Evolutionary conservation across 78 protist species (phyloP).

Genomic region (Dictyostelium brefeldianum): DNA sequence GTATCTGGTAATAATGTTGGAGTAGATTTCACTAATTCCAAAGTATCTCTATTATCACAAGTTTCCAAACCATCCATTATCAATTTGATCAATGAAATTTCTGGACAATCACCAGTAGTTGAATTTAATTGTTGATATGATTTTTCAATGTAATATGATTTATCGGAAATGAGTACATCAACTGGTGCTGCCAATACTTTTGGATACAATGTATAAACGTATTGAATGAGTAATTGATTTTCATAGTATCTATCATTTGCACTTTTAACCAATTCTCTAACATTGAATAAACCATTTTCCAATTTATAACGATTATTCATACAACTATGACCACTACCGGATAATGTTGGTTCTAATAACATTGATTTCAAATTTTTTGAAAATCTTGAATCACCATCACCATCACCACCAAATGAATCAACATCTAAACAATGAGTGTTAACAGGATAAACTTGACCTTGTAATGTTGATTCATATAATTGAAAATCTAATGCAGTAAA

Average conservation of each 20-base stretch:
- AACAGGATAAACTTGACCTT: constrained; percentile 20
- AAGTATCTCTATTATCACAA: not conserved
- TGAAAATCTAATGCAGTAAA: constrained; percentile 12
- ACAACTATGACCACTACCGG: too few species aligned
- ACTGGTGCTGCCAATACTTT: constrained; percentile 44
- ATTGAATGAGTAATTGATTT: constrained; percentile 14
- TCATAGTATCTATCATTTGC: constrained; percentile 8
- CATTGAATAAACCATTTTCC: not conserved
- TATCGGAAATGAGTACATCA: constrained; percentile 45
- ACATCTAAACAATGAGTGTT: not conserved
- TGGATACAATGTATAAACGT: constrained; percentile 37
- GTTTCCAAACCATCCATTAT: not conserved
- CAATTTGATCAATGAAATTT: not conserved
- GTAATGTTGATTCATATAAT: not conserved
- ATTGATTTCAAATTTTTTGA: constrained; percentile 25
- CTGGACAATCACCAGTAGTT: not conserved
- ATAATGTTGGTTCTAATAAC: constrained; percentile 62
- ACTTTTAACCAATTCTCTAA: not conserved
- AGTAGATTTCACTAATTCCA: not conserved
- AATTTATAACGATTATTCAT: not conserved
- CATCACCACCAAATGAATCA: not conserved
- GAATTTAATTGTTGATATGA: not conserved
- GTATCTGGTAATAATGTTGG: not conserved
- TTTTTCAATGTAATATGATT: constrained; percentile 1
- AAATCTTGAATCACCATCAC: not conserved